Evolutionary conservation across 345 rosid species (phyloP).

Genomic region (Aurinia saxatilis): DNA sequence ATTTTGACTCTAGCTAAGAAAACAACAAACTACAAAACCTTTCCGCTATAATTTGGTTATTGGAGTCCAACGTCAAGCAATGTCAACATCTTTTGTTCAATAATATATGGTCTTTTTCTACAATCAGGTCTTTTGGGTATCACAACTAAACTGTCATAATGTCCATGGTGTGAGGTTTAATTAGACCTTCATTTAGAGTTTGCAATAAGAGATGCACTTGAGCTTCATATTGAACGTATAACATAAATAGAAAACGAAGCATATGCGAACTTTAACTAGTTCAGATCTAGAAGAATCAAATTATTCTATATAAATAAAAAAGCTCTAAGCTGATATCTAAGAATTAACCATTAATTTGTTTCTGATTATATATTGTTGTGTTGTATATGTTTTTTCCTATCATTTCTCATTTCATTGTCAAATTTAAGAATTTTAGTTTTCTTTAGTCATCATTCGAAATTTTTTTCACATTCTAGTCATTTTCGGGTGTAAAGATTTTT

Average conservation of each 20-base stretch:
- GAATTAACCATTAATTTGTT: no score
- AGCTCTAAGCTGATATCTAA: background rate
- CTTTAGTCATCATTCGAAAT: no score
- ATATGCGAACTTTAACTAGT: background rate
- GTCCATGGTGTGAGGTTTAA: background rate
- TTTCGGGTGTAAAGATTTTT: no score
- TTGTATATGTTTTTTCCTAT: no score
- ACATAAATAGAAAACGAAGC: background rate
- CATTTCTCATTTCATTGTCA: no score
- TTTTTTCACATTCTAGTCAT: no score
- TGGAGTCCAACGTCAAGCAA: background rate
- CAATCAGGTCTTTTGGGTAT: no score
- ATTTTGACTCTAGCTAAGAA: background rate
- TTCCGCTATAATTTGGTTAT: background rate
- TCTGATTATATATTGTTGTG: no score
- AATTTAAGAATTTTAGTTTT: no score
- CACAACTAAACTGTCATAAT: background rate
- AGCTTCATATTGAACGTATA: no score
- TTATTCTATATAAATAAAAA: no score
- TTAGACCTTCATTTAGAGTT: background rate
- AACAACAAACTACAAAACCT: background rate
- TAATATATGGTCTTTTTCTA: background rate
- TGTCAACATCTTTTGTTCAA: background rate
- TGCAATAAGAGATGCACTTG: background rate
- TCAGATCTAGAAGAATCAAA: background rate